These are phyloP conservation scores for Magnaporthiopsis rhizophila DNA, from an alignment of 2,329 filamentous ascomycete genomes.

Conservation along the genomic window DNA sequence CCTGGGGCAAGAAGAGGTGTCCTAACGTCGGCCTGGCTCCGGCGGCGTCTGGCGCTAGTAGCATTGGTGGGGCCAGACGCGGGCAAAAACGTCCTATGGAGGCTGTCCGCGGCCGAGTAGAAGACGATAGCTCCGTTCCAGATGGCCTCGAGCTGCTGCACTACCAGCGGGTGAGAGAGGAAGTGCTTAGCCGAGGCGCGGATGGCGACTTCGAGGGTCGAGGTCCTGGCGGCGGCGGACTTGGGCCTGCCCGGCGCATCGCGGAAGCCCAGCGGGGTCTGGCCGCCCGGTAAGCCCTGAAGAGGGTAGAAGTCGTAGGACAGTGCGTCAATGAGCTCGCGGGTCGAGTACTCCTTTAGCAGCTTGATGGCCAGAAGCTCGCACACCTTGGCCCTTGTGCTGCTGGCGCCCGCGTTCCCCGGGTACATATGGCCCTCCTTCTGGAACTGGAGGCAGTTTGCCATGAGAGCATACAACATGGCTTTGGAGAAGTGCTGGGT, in stretches of 20 bases:
- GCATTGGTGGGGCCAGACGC: constrained; percentile 19
- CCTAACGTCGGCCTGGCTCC: constrained; percentile 30
- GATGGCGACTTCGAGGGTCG: constrained; percentile 87
- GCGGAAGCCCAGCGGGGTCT: constrained; percentile 28
- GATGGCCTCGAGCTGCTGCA: constrained; percentile 92
- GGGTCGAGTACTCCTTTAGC: constrained; percentile 79
- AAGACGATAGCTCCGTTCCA: constrained; percentile 96
- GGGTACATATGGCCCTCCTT: constrained; percentile 80
- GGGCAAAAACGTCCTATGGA: constrained; percentile 56
- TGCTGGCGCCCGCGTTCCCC: constrained; percentile 75
- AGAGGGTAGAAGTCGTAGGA: constrained; percentile 94
- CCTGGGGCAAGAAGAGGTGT: constrained; percentile 41
- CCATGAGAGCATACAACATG: constrained; percentile 82
- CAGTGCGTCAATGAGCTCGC: constrained; percentile 86
- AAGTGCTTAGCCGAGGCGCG: constrained; percentile 89
- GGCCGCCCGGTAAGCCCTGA: constrained; percentile 59
- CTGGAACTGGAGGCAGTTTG: constrained; percentile 86
- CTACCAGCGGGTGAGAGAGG: constrained; percentile 80
- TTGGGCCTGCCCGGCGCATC: constrained; percentile 35
- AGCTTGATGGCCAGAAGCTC: constrained; percentile 86
- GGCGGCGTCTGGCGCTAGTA: constrained; percentile 15
- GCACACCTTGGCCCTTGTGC: constrained; percentile 79
- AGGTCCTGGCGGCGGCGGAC: constrained; percentile 65
- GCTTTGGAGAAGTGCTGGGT: constrained; percentile 76
- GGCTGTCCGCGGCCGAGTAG: constrained; percentile 75